These are phyloP conservation scores for Gypsophila paniculata DNA, from an alignment of 179 eudicot genomes.

Conservation along the genomic window DNA sequence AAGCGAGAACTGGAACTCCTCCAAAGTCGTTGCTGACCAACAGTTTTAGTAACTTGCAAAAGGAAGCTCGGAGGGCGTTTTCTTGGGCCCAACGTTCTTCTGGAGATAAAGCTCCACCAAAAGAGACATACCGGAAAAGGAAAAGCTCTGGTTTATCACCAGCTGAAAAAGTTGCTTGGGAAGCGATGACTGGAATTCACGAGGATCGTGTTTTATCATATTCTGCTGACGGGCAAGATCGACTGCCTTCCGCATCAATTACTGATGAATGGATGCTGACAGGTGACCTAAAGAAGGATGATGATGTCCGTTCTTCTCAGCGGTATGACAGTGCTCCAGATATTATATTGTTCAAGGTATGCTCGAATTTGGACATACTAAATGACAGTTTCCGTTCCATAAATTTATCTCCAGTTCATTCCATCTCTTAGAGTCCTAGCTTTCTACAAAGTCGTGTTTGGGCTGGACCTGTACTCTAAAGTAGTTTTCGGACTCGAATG, in stretches of 20 bases:
- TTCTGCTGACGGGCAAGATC: slow-evolving; percentile 78
- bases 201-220: slow-evolving; percentile 66
- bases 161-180: slow-evolving; percentile 83
- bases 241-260: slow-evolving; percentile 72
- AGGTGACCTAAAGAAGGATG: slow-evolving; percentile 81
- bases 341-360: slow-evolving; percentile 86
- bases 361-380: neutral
- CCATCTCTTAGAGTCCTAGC: neutral
- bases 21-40: slow-evolving; percentile 60
- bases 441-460: neutral
- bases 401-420: slow-evolving; percentile 2
- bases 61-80: slow-evolving; percentile 89
- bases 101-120: slow-evolving; percentile 66
- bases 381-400: neutral
- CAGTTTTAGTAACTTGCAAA: slow-evolving; percentile 85
- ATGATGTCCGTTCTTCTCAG: slow-evolving; percentile 79
- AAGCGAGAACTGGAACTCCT: slow-evolving; percentile 56
- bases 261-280: slow-evolving; percentile 98
- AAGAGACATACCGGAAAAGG: slow-evolving; percentile 76
- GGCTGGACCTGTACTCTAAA: neutral
- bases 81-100: slow-evolving; percentile 84
- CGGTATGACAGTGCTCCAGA: slow-evolving; percentile 96
- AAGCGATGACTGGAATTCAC: slow-evolving; percentile 90
- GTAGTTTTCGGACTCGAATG: neutral
- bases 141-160: slow-evolving; percentile 75